Percentiles rank a stretch among this genome's conserved stretches.
Evolutionary conservation across 768 basidiomycete species (phyloP).

Genomic region (Austroboletus eburneus): DNA sequence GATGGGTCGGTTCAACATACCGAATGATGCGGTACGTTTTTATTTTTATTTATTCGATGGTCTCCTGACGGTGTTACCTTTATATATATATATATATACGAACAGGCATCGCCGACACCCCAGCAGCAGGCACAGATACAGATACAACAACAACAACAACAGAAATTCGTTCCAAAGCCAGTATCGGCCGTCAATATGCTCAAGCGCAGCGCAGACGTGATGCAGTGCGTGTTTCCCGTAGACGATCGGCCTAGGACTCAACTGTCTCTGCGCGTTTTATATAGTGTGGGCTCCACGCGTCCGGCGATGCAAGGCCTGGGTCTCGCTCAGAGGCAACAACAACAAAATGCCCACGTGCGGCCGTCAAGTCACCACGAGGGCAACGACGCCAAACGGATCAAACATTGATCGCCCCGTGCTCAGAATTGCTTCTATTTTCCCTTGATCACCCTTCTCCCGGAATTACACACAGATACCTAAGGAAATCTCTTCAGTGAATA

Average conservation of each 20-base stretch:
- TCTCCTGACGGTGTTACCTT: neutral
- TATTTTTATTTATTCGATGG: too few species aligned
- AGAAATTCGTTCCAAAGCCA: neutral
- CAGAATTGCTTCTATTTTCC: too few species aligned
- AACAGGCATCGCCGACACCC: conserved; percentile 11
- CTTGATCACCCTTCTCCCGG: neutral
- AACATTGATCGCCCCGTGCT: conserved; percentile 30
- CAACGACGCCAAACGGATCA: conserved; percentile 38
- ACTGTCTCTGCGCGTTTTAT: too few species aligned
- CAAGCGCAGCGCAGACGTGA: conserved; percentile 34
- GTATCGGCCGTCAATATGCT: conserved; percentile 10
- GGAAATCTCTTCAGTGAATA: too few species aligned
- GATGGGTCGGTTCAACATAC: conserved; percentile 43
- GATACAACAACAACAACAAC: neutral
- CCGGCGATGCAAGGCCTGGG: conserved; percentile 37
- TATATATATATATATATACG: conserved; percentile 5
- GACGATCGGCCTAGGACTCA: conserved; percentile 7
- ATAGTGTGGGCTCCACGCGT: too few species aligned
- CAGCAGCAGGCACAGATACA: neutral
- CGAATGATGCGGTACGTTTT: conserved; percentile 40
- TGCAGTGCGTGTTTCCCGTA: conserved; percentile 25
- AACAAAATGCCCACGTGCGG: conserved; percentile 8
- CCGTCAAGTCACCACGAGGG: conserved; percentile 25
- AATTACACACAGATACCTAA: too few species aligned
- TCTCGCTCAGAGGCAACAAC: conserved; percentile 31